Base-by-base conservation (phyloP, 2,329 filamentous ascomycete genomes). In the Triangularia setosa region DNA sequence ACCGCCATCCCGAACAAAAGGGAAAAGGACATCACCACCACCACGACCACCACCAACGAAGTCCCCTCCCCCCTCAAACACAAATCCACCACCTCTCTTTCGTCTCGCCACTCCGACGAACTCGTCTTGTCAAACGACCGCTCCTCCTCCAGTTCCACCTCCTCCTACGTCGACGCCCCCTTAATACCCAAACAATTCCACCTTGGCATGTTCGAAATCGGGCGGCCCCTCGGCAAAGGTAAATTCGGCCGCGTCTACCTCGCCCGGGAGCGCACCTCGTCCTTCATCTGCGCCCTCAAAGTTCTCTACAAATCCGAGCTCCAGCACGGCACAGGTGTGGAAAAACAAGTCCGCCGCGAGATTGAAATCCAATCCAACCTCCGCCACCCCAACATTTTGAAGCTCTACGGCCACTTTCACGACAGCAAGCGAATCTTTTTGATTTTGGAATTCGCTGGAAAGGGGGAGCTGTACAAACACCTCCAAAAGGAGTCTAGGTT, bases 171-270 rank as follows among this genome's bases (percentile, higher is more conserved):
- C 64, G 71, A 72, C 66, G 65, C 67, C 53, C 68, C 71, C 12
- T 63, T 73, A 9, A 63, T 79, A 21, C 84, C 83, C 53, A 88
- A 86, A 71, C 78, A 92, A 70, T 93, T 93, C 78, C 92, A 96
- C 74, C 86, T 97, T 3, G 91, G 92, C 77, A 96, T 96, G 91
- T 96, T 96, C 75, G 93, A 97, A 76, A 96, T 96, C 69, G 91
- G 91, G 44, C 90, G 92, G 70, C 91, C 91, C 1, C 81, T 96
- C 3, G 91, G 91, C 61, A 95, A 95, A 79, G 91, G 91, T 68
- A 96, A 95, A 75, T 96, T 95, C 73, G 91, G 91, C 1, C 86
- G 91, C 55, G 92, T 96, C 2, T 96, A 96, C 74, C 86, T 96
- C 27, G 91, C 91, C 58, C 89, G 91, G 63, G 91, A 95, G 77